Evolutionary conservation across 164 flowering plant species (phyloP), one percentile per base, ranked within the genome.

Genomic region (Euptelea pleiosperma): DNA sequence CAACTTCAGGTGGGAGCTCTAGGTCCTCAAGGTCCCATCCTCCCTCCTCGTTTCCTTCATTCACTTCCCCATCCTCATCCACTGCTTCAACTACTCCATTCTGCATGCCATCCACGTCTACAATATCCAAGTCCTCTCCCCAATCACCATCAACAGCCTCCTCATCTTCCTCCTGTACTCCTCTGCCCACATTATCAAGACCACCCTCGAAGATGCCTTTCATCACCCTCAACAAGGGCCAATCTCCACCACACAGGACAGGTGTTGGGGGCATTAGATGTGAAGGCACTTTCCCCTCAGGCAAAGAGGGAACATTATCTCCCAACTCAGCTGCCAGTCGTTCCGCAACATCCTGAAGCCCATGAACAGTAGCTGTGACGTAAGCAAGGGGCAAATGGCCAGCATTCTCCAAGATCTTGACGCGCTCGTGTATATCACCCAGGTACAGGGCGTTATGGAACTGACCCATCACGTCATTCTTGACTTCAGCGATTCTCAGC

Each of bases 371-470:
- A 56, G 97, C 93, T 7, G 96, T 88, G 52, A 82, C 63, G 52
- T 91, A 91, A 25, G 97, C 97, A 59, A 91, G 96, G 2, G 98
- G 96, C 68, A 89, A 66, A 60, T 91, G 95, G 4, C 96, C 91
- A 37, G 85, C 84, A 64, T 70, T 81, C 66, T 84, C 93, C 72
- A 91, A 69, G 41, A 91, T 81, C 67, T 82, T 85, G 51, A 88
- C 78, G 12, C 98, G 88, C 77, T 91, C 91, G n/a, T 53, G 55
- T 9, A 89, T 64, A 70, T 91, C 89, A 65, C 98, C 98, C 41
- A 89, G 62, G 59, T 91, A 89, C n/a, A 91, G 66, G 14, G 98
- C 84, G 74, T 91, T 85, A 39, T 91, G 97, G 64, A 87, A 91
- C 60, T 87, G 96, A 45, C 97, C 96, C 97, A 91, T 91, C 18